Conservation (phyloP, 352 stramenopile species). For the Pilasporangium apinafurcum region DNA sequence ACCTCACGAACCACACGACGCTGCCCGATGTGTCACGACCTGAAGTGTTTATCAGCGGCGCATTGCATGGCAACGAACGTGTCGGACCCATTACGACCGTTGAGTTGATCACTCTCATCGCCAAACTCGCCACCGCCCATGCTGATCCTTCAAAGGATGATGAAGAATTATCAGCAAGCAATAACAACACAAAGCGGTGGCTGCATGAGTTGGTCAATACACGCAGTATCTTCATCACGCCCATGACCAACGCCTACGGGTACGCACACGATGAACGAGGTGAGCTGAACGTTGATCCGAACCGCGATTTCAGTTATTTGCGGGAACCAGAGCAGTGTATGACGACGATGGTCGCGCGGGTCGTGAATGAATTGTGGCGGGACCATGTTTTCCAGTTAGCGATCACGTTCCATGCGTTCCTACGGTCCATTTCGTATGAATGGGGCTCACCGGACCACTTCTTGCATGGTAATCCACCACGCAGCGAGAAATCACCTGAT, state of each 20-base stretch:
- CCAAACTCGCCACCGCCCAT: slow-evolving; percentile 44
- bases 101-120: slow-evolving; percentile 86
- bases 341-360: slow-evolving; percentile 92
- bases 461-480: slow-evolving; percentile 30
- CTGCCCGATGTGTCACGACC: slow-evolving; percentile 68
- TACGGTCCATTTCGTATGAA: slow-evolving; percentile 96
- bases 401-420: slow-evolving; percentile 98
- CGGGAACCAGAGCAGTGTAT: slow-evolving; percentile 85
- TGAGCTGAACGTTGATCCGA: slow-evolving; percentile 92
- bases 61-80: slow-evolving; percentile 95
- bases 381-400: slow-evolving; percentile 96
- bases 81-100: slow-evolving; percentile 89
- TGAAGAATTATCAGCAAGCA: no score
- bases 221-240: slow-evolving; percentile 74
- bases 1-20: slow-evolving; percentile 87
- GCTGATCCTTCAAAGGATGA: slow-evolving; percentile 13
- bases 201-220: slow-evolving; percentile 83
- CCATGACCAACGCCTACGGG: slow-evolving; percentile 93
- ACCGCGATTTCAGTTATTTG: slow-evolving; percentile 98
- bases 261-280: slow-evolving; percentile 80
- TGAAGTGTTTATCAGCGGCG: slow-evolving; percentile 95
- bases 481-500: slow-evolving; percentile 77
- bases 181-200: slow-evolving; percentile 51
- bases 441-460: slow-evolving; percentile 94
- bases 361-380: slow-evolving; percentile 96